A percentile compares a stretch with the other conserved stretches of the same genome.
Evolutionary conservation across 257 asterid species (phyloP).

Genomic region (Solanum bulbocastanum): DNA sequence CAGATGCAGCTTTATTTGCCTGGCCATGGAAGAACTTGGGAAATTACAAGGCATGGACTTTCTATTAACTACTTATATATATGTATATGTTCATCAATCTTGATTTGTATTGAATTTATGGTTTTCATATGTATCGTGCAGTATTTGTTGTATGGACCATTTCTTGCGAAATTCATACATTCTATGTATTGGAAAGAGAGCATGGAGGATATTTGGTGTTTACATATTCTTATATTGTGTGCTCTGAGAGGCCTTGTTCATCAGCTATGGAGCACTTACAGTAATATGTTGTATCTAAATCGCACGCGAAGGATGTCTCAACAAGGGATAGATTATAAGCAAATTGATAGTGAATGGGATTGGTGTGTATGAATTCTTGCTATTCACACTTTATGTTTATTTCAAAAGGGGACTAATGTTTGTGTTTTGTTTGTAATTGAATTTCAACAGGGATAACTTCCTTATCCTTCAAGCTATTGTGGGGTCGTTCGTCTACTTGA

Average conservation of each 20-base stretch:
- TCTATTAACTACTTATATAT: not conserved
- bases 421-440: not conserved
- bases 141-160: slow-evolving; percentile 64
- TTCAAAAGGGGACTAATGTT: not conserved
- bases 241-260: slow-evolving; percentile 47
- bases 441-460: slow-evolving; percentile 72
- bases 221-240: slow-evolving; percentile 59
- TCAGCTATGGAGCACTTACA: slow-evolving; percentile 57
- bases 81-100: not conserved
- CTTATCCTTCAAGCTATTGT: slow-evolving; percentile 57
- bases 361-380: slow-evolving; percentile 36
- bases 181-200: slow-evolving; percentile 26
- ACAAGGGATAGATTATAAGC: slow-evolving; percentile 61
- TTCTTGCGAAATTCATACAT: slow-evolving; percentile 50
- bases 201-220: slow-evolving; percentile 39
- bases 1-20: slow-evolving; percentile 49
- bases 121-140: slow-evolving; percentile 3
- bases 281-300: slow-evolving; percentile 43
- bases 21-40: slow-evolving; percentile 88
- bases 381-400: not conserved
- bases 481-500: slow-evolving; percentile 44
- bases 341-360: slow-evolving; percentile 84
- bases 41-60: slow-evolving; percentile 48
- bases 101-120: not conserved
- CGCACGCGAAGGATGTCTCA: slow-evolving; percentile 40